Conservation (phyloP, 441 rosid genomes). For the Sinapis alba region DNA sequence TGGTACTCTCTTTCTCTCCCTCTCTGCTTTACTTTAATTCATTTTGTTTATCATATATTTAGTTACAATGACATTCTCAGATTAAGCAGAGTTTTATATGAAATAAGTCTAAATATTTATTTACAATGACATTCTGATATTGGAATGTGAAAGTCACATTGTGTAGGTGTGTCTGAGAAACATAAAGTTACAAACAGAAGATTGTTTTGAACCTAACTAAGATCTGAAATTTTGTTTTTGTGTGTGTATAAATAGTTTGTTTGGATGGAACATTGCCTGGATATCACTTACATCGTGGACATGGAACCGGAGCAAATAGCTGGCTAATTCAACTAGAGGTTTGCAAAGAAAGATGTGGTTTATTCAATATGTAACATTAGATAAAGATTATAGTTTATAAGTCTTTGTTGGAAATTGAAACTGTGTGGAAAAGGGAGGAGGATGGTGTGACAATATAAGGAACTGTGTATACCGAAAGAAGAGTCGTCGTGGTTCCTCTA, state of each 20-base stretch:
- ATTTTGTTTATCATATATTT: neutral
- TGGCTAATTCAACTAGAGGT: conserved; percentile 94
- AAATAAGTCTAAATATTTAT: no score
- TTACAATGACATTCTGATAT: neutral
- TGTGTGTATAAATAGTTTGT: conserved; percentile 54
- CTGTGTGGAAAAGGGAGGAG: conserved; percentile 60
- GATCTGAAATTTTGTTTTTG: conserved; percentile 11
- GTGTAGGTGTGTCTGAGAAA: neutral
- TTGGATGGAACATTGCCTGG: conserved; percentile 96
- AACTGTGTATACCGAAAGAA: conserved; percentile 75
- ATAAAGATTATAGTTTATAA: neutral
- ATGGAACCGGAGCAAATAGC: conserved; percentile 73
- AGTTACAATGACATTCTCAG: neutral
- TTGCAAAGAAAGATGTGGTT: neutral
- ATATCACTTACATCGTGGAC: conserved; percentile 80
- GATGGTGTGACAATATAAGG: conserved; percentile 86
- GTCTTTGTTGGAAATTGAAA: conserved; percentile 37
- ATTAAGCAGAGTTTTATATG: neutral
- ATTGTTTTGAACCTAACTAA: neutral
- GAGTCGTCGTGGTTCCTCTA: conserved; percentile 77
- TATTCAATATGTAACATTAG: neutral
- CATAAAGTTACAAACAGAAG: conserved; percentile 2
- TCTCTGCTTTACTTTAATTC: neutral
- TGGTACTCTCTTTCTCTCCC: conserved; percentile 46
- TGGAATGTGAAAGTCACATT: conserved; percentile 13